phyloP scores from a whole-genome alignment of 78 protist genomes.

The slime mould (Dictyostelium discoideum) region dicty_2.7 NC_007090.3:3164001-3164500 shows the following conservation, averaged over 20 bases:
- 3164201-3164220: neutral
- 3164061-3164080: no score
- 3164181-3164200: neutral
- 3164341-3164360: neutral
- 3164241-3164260: no score
- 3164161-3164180: neutral
- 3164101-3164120: no score
- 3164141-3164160: no score
- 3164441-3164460: neutral
- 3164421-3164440: neutral
- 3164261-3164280: no score
- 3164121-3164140: no score
- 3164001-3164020: no score
- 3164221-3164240: neutral
- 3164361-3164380: neutral
- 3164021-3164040: no score
- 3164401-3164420: neutral
- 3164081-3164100: no score
- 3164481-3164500: neutral
- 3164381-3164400: no score
- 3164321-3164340: neutral
- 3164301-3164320: neutral
- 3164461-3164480: neutral
- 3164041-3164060: no score
- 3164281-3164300: neutral